Percentiles rank a stretch among this genome's conserved stretches.
Evolutionary conservation across 2,329 filamentous ascomycete species (phyloP).

Genomic region (Trichoderma polysporum): DNA sequence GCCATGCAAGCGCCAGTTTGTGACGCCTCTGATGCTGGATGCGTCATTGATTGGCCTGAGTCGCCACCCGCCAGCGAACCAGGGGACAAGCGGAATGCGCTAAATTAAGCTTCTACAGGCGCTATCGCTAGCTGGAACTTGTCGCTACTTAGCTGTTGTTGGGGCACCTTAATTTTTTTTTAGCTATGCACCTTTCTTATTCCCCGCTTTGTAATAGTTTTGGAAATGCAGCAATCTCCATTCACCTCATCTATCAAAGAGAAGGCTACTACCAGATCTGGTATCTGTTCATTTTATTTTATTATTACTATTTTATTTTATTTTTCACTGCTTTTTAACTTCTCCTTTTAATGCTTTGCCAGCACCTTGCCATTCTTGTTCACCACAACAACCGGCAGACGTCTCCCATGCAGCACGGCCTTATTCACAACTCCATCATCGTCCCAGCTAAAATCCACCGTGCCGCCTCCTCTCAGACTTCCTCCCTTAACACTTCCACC

Average conservation of each 20-base stretch:
- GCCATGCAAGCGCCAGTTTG: slow-evolving; percentile 14
- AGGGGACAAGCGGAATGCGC: slow-evolving; percentile 3
- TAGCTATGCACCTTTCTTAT: too few relatives aligned
- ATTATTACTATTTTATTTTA: too few relatives aligned
- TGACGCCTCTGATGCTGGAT: background rate
- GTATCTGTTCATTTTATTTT: too few relatives aligned
- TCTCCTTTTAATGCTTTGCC: background rate
- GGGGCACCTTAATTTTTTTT: too few relatives aligned
- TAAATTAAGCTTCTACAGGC: slow-evolving; percentile 15
- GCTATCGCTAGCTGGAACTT: background rate
- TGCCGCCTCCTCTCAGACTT: slow-evolving; percentile 18
- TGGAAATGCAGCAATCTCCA: background rate
- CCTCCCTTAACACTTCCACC: slow-evolving; percentile 15
- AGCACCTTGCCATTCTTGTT: slow-evolving; percentile 17
- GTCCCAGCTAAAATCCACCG: slow-evolving; percentile 21
- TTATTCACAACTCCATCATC: slow-evolving; percentile 4
- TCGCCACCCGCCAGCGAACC: background rate
- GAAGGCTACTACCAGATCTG: too few relatives aligned
- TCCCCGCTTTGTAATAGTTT: too few relatives aligned
- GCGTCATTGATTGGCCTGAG: slow-evolving; percentile 12
- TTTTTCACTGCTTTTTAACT: background rate
- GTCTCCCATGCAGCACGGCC: slow-evolving; percentile 7
- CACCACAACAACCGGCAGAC: slow-evolving; percentile 6
- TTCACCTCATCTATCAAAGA: background rate
- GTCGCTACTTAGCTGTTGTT: background rate